These are phyloP conservation scores for Kodamaea anthophila DNA, from an alignment of 1,139 yeast genomes.

Conservation along the genomic window DNA sequence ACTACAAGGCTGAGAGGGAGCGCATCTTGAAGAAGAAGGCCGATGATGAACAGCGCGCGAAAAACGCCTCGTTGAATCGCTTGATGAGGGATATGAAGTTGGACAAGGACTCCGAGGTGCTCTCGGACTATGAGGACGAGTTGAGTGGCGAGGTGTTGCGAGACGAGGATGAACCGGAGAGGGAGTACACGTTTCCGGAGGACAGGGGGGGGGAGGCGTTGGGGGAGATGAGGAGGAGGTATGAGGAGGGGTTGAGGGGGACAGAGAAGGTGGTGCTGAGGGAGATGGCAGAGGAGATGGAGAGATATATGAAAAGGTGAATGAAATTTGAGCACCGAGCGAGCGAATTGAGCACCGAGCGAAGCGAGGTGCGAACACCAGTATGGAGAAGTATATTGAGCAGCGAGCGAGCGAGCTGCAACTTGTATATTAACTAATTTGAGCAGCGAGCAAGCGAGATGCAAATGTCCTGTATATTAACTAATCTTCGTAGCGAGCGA, in stretches of 20 bases:
- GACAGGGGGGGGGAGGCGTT: conserved; percentile 55
- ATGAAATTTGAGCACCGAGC: too few relatives aligned
- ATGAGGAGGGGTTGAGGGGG: conserved; percentile 66
- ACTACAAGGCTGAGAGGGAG: conserved; percentile 82
- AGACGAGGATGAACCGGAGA: conserved; percentile 58
- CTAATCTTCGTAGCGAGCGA: too few relatives aligned
- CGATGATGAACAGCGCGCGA: conserved; percentile 65
- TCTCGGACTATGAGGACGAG: conserved; percentile 65
- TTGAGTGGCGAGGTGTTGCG: conserved; percentile 56
- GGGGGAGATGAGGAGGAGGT: conserved; percentile 59
- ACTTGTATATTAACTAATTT: too few relatives aligned
- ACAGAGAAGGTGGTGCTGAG: conserved; percentile 57
- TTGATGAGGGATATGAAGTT: conserved; percentile 83
- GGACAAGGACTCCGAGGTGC: conserved; percentile 48
- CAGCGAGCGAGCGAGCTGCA: too few relatives aligned
- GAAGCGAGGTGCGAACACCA: too few relatives aligned
- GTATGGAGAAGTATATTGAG: too few relatives aligned
- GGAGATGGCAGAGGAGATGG: conserved; percentile 65
- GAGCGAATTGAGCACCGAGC: too few relatives aligned
- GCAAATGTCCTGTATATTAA: too few relatives aligned
- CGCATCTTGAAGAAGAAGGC: conserved; percentile 71
- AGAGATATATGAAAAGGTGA: conserved; percentile 45
- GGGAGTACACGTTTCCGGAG: conserved; percentile 75
- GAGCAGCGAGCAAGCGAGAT: too few relatives aligned
- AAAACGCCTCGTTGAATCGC: conserved; percentile 62